Evolutionary conservation across 306 rosid genomes (phyloP).

Genomic region (barrel medic (Medicago truncatula)): DNA sequence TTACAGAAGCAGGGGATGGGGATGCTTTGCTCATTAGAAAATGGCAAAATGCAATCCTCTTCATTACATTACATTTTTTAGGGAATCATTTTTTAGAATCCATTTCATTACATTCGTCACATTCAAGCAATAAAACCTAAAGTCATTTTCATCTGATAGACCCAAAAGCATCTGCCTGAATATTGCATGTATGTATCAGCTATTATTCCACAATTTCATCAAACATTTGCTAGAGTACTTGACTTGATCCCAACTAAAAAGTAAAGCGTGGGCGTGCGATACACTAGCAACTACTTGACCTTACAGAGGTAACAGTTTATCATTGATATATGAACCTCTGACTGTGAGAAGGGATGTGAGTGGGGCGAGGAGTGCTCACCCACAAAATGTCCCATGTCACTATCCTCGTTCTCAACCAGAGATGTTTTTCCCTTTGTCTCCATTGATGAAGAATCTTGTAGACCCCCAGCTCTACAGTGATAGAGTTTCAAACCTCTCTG

Average conservation of each 20-base stretch:
- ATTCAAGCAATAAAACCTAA: not conserved
- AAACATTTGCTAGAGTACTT: not conserved
- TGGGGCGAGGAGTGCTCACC: too few relatives aligned
- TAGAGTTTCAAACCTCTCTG: too few relatives aligned
- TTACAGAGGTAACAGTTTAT: not conserved
- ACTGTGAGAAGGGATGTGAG: too few relatives aligned
- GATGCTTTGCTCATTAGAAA: not conserved
- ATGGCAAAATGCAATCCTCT: conserved; percentile 7
- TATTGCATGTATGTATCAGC: not conserved
- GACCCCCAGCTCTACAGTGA: too few relatives aligned
- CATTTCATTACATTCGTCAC: not conserved
- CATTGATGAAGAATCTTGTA: too few relatives aligned
- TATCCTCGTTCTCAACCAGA: too few relatives aligned
- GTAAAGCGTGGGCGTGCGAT: not conserved
- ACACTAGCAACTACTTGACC: not conserved
- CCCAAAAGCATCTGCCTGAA: not conserved
- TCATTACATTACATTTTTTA: not conserved
- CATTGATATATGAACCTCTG: not conserved
- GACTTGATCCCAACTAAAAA: not conserved
- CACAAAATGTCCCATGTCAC: too few relatives aligned
- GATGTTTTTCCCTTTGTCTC: too few relatives aligned
- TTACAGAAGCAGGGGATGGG: not conserved
- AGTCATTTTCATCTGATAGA: not conserved
- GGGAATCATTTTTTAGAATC: not conserved
- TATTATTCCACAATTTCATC: not conserved